Evolutionary conservation across 2,329 filamentous ascomycete genomes (phyloP).

Genomic region (Rhexocercosporidium sp.): DNA sequence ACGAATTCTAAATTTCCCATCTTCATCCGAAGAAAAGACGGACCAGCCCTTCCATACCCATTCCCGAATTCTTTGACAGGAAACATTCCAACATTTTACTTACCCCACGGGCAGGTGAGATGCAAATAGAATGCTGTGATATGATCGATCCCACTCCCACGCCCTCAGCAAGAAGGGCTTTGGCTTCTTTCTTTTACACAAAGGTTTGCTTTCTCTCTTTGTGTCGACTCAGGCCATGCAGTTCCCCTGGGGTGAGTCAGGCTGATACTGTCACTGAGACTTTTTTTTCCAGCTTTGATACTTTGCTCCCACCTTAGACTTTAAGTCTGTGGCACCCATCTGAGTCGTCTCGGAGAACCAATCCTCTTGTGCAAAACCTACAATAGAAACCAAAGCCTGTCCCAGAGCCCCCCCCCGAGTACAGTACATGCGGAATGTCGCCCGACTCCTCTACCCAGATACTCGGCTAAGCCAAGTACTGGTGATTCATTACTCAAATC

Average conservation of each 20-base stretch:
- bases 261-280: constrained; percentile 22
- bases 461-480: constrained; percentile 1
- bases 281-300: constrained; percentile 22
- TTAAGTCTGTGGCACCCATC: constrained; percentile 22
- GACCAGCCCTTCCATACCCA: background rate
- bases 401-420: background rate
- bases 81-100: background rate
- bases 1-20: constrained; percentile 10
- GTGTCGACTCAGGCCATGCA: background rate
- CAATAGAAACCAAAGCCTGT: background rate
- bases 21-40: constrained; percentile 4
- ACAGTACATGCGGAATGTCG: constrained; percentile 1
- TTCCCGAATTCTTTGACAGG: background rate
- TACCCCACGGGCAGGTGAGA: background rate
- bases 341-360: background rate
- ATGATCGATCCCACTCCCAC: background rate
- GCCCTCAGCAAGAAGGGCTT: background rate
- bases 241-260: constrained; percentile 17
- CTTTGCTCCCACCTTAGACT: constrained; percentile 8
- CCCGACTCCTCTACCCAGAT: background rate
- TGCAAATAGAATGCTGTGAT: background rate
- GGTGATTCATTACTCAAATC: constrained; percentile 3
- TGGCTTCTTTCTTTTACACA: background rate
- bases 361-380: background rate
- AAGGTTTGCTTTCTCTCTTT: background rate